phyloP scores from a whole-genome alignment of 1,139 yeast species.

The Pneumocystis murina region DNA sequence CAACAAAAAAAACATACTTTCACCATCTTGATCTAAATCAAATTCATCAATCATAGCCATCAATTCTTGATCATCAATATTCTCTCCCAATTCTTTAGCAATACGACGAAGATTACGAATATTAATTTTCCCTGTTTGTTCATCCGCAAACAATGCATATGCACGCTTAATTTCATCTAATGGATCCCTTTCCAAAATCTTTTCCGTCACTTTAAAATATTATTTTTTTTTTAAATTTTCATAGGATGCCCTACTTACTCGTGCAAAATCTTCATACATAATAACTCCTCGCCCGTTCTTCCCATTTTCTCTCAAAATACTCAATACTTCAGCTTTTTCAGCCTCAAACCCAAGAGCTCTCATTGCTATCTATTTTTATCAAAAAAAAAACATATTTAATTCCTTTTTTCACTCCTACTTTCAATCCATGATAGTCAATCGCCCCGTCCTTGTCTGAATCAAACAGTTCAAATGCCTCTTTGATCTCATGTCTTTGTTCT shows the following conservation, averaged over 20 bases:
- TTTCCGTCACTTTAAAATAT: slow-evolving; percentile 42
- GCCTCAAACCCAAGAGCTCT: slow-evolving; percentile 87
- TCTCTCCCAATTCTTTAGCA: slow-evolving; percentile 86
- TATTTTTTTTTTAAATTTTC: slow-evolving; percentile 19
- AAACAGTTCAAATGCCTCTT: slow-evolving; percentile 84
- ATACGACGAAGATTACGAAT: slow-evolving; percentile 73
- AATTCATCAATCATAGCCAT: slow-evolving; percentile 97
- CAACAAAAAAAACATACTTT: slow-evolving; percentile 28
- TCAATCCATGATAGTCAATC: slow-evolving; percentile 81
- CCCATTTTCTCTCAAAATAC: slow-evolving; percentile 68
- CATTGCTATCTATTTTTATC: slow-evolving; percentile 45
- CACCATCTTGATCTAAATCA: slow-evolving; percentile 93
- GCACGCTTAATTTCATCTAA: slow-evolving; percentile 84
- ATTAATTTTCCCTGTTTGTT: slow-evolving; percentile 70
- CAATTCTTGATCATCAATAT: slow-evolving; percentile 78
- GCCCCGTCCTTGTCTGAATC: slow-evolving; percentile 87
- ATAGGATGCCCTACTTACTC: slow-evolving; percentile 35
- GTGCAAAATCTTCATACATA: slow-evolving; percentile 66
- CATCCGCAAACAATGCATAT: slow-evolving; percentile 79
- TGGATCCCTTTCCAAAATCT: slow-evolving; percentile 75
- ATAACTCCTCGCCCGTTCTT: slow-evolving; percentile 59
- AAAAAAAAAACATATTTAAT: neutral
- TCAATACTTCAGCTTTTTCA: slow-evolving; percentile 63
- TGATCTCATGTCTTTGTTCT: slow-evolving; percentile 82
- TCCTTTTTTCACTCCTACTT: slow-evolving; percentile 25